Base-by-base conservation (phyloP, 805 yeast species). In the Candida sphagnicola region DNA sequence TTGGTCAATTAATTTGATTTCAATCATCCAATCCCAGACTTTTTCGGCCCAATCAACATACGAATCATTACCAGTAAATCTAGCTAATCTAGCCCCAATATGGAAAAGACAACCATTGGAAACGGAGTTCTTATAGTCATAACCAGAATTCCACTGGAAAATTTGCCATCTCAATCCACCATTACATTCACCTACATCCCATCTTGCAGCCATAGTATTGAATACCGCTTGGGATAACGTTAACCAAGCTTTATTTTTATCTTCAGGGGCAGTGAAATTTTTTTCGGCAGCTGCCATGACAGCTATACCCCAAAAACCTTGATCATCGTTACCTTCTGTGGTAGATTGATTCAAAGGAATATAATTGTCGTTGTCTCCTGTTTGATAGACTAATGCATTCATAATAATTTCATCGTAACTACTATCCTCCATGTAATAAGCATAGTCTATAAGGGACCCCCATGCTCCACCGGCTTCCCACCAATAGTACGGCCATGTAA, bases 391-490 rank as follows among this genome's bases (percentile, higher is more conserved):
- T 50, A 91, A 58, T 2, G 95, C 85, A 26, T 72, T 66, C 50
- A 75, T 72, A 39, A 87, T 72, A 26, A 73, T 41, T 10, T 71
- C 69, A 31, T 74, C 82, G 50, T 78, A 85, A 1, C 90, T 77
- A 46, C 74, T 75, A 57, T 90, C 84, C 28, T 82, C 75, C 58
- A 86, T 77, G 56, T 72, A 82, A 48, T 57, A 80, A 65, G 87
- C 74, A 61, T 85, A 83, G 58, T 89, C 96, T 31, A 91, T 55
- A 73, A 91, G 67, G 14, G 85, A 72, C 6, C 96, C 95, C 86
- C 89, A 88, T 2, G 91, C 96, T 44, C 90, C 95, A 48, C 98
- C 98, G 8, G 97, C 95, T 65, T 89, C 88, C 97, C 97, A 90
- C 99, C 98, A 91, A 72, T 91, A 91, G 71, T 91, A 90, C 0